Base-by-base conservation (phyloP, 2,329 filamentous ascomycete species). In the Penicillium occitanis region DNA sequence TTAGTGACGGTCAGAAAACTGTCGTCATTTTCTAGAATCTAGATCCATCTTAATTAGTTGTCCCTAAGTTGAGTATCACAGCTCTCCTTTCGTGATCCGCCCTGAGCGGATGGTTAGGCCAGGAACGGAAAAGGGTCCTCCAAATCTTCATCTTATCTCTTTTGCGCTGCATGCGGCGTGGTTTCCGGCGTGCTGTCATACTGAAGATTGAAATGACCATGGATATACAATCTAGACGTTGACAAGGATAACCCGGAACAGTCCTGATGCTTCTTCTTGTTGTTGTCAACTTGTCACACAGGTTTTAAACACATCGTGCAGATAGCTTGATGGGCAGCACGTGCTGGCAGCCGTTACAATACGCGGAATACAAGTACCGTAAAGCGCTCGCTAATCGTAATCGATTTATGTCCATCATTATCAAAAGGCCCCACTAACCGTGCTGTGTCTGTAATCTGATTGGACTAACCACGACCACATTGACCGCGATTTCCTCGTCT, bases 331-430 rank as follows among this genome's bases (percentile, higher is more conserved):
- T 35, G 13, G 51, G 37, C 33, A 22, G 53, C 51, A 55, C 51
- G 51, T 55, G 51, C 51, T 55, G 6, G 4, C n/a, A 22, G 51
- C 17, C 51, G 30, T 55, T 35, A 37, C 19, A 22, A 57, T 40
- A 57, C 53, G 13, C 10, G 5, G 30, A 37, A 40, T 57, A 22
- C 30, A n/a, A 22, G 33, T 37, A 14, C 19, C 17, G 51, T 55
- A 37, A 40, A 22, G 33, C 11, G 10, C 30, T 35, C 51, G n/a
- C 17, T 55, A 55, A 37, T 55, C 33, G 53, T 57, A 22, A 37
- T 57, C 33, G 33, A 14, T 19, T 57, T 14, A 57, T 57, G 53
- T 22, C 53, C 33, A 57, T 57, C 53, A 57, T 37, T 57, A 57
- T 57, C 53, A 37, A 40, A 57, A 22, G n/a, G 30, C n/a, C 33